These are phyloP conservation scores for Termitomyces sp. DNA, from an alignment of 768 basidiomycete genomes.

Conservation along the genomic window DNA sequence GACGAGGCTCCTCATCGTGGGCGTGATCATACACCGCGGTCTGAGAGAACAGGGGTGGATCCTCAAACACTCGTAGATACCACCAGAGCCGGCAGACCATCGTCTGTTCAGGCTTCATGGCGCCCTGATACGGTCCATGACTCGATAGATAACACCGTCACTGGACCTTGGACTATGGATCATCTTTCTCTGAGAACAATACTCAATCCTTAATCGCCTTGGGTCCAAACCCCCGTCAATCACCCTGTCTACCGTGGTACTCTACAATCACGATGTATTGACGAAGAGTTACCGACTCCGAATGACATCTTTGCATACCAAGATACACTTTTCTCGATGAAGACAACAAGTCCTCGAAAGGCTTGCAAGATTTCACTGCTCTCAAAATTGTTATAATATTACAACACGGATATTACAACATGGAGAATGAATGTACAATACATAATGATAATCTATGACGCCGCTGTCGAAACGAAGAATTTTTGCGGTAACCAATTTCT, in stretches of 20 bases:
- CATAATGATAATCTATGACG: neutral
- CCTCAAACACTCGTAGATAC: neutral
- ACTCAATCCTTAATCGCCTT: neutral
- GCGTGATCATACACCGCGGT: neutral
- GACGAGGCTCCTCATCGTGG: neutral
- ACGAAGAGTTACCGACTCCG: neutral
- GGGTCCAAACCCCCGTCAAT: neutral
- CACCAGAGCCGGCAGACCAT: neutral
- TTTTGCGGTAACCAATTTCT: constrained; percentile 17
- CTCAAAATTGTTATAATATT: neutral
- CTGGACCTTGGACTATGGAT: constrained; percentile 12
- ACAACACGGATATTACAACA: neutral
- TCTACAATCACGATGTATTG: neutral
- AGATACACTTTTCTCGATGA: neutral
- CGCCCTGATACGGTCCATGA: neutral
- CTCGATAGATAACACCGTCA: neutral
- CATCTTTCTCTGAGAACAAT: constrained; percentile 3
- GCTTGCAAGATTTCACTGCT: neutral
- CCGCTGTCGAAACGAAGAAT: constrained; percentile 12
- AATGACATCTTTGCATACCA: neutral
- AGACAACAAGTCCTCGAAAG: no score
- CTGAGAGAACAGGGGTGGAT: neutral
- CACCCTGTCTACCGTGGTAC: neutral
- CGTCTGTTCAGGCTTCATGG: neutral
- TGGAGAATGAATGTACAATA: constrained; percentile 5